Percentiles rank a stretch among this genome's conserved stretches.
Evolutionary conservation across 139 green algal species (phyloP).

Genomic region (Astrephomene gubernaculifera): DNA sequence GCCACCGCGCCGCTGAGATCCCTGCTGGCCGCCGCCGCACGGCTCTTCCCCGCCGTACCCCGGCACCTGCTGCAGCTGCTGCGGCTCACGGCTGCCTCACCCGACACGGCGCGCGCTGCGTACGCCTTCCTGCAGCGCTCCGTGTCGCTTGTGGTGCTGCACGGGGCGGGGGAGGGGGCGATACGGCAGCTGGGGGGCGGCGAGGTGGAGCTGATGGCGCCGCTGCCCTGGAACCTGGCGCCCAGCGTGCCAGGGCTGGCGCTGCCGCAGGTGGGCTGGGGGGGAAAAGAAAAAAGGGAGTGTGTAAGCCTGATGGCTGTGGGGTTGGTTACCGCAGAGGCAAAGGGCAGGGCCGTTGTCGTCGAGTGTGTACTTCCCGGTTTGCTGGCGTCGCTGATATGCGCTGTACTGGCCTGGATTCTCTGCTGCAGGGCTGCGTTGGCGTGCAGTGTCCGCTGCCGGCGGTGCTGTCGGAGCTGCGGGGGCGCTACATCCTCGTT

Average conservation of each 20-base stretch:
- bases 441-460: constrained; percentile 54
- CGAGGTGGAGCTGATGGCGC: constrained; percentile 17
- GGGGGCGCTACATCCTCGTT: constrained; percentile 52
- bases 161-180: constrained; percentile 41
- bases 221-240: constrained; percentile 58
- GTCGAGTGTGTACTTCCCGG: too few relatives aligned
- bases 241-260: constrained; percentile 53
- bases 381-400: too few relatives aligned
- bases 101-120: constrained; percentile 36
- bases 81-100: constrained; percentile 30
- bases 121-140: constrained; percentile 64
- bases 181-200: constrained; percentile 11
- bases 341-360: too few relatives aligned
- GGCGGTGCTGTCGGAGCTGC: constrained; percentile 36
- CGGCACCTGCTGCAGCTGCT: constrained; percentile 66
- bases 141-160: constrained; percentile 54
- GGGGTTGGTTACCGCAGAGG: too few relatives aligned
- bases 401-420: neutral
- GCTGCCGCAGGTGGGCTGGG: constrained; percentile 51
- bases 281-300: too few relatives aligned
- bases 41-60: constrained; percentile 68
- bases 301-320: too few relatives aligned
- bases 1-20: constrained; percentile 56
- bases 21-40: constrained; percentile 57
- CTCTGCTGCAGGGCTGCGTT: constrained; percentile 46